Percentiles rank a stretch among this genome's conserved stretches.
phyloP scores from a whole-genome alignment of 768 basidiomycete genomes.

The Melanogaster broomeanus region DNA sequence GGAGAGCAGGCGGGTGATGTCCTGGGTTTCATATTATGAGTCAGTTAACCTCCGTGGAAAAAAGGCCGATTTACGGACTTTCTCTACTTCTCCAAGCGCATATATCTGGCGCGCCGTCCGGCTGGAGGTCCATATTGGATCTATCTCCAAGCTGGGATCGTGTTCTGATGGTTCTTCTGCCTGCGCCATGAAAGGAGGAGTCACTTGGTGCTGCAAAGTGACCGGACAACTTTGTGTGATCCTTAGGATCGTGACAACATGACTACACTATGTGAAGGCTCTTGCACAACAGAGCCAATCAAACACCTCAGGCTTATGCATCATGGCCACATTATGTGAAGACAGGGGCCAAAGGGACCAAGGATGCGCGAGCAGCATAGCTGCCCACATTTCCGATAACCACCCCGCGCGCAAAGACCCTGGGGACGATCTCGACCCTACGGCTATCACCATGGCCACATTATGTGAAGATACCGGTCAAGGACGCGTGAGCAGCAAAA shows the following conservation, averaged over 20 bases:
- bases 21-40: constrained; percentile 43
- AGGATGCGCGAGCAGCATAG: too few species aligned
- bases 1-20: constrained; percentile 73
- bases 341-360: too few species aligned
- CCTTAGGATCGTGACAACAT: too few species aligned
- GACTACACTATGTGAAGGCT: too few species aligned
- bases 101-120: constrained; percentile 81
- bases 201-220: not conserved
- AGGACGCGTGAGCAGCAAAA: constrained; percentile 78
- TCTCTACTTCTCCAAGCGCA: constrained; percentile 78
- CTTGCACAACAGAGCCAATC: too few species aligned
- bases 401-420: too few species aligned
- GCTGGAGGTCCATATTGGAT: constrained; percentile 82
- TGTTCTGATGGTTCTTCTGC: constrained; percentile 14
- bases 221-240: not conserved
- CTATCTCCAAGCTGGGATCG: constrained; percentile 45
- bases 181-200: constrained; percentile 20
- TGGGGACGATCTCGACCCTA: constrained; percentile 82
- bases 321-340: too few species aligned
- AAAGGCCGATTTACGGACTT: constrained; percentile 42
- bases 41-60: not conserved
- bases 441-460: constrained; percentile 77
- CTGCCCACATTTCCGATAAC: too few species aligned
- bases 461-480: constrained; percentile 78
- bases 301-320: too few species aligned